Evolutionary conservation across 768 basidiomycete genomes (phyloP), one percentile per base, ranked within the genome.

Genomic region (Boletus sp.): DNA sequence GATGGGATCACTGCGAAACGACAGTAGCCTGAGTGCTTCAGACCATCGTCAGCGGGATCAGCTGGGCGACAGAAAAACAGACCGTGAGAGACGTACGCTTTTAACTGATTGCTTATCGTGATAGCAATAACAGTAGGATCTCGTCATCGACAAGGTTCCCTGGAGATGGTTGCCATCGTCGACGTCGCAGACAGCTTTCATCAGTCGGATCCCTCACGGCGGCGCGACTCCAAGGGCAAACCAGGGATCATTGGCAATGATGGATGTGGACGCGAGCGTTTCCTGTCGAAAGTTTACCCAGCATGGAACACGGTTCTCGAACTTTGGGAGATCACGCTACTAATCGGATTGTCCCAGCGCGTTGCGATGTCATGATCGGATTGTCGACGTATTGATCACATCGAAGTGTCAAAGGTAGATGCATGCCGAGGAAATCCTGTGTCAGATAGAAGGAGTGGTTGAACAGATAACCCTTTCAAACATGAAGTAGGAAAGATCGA

Each of bases 331-430:
- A 51, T 57, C 37, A 7, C 23, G 19, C 13, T 5, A 32, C 44
- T 14, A 30, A 45, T 45, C 1, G n/a, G n/a, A 40, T 34, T 29
- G 3, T 45, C 47, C 8, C 13, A 34, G 34, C 6, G 35, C 6
- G n/a, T 23, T 21, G 14, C n/a, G 21, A 29, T 41, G 56, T 46
- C 55, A 42, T 35, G 50, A 58, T 58, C 45, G 45, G 19, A 7
- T 51, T 33, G 39, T 33, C 43, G 42, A 25, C 42, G n/a, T 29
- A 45, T 42, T 9, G 39, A 59, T 49, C 57, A 29, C 10, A 53
- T 53, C 50, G 15, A 30, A 44, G 9, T 10, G 37, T 37, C 50
- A 38, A 47, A 53, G 5, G 30, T 7, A 35, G 42, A 44, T 47
- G 29, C 27, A 38, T 7, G 45, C 11, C 13, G 10, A 53, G 7